A percentile compares a stretch with the other conserved stretches of the same genome.
Conservation (phyloP, 345 rosid genomes). For the Pistacia atlantica region DNA sequence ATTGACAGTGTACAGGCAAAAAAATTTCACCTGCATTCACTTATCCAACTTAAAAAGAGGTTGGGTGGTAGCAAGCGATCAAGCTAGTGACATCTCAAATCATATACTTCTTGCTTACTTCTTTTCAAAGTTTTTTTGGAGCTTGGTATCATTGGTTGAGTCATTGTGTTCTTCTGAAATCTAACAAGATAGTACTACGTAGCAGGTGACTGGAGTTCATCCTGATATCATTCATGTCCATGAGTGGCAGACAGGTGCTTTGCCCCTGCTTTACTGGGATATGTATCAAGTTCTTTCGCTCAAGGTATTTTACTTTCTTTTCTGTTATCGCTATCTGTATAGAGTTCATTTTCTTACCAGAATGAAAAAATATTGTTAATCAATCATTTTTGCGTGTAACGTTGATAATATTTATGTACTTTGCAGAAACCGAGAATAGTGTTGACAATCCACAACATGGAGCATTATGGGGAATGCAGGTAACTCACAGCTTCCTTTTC, state of each 20-base stretch:
- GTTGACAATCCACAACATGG: neutral
- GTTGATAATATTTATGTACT: neutral
- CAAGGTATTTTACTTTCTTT: constrained; percentile 32
- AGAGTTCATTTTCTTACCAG: neutral
- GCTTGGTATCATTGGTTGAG: constrained; percentile 3
- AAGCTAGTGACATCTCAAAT: constrained; percentile 17
- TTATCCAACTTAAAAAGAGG: neutral
- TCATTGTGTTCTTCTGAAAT: neutral
- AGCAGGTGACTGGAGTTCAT: constrained; percentile 51
- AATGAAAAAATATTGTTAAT: neutral
- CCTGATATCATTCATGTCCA: constrained; percentile 65
- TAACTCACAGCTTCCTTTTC: too few relatives aligned
- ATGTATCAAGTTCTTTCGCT: constrained; percentile 53
- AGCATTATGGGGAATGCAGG: neutral
- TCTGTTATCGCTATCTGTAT: neutral
- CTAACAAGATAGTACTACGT: constrained; percentile 16
- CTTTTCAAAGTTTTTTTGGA: constrained; percentile 4
- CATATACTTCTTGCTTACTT: constrained; percentile 4
- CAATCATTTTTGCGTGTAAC: neutral
- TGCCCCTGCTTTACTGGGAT: constrained; percentile 66
- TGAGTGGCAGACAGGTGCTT: constrained; percentile 63
- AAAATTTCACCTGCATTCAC: neutral
- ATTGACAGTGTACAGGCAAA: constrained; percentile 10
- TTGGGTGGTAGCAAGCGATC: constrained; percentile 1
- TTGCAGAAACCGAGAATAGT: neutral